A percentile compares a stretch with the other conserved stretches of the same genome.
Conservation (phyloP, 108 stramenopile species). For the Pelagomonas calceolata region DNA sequence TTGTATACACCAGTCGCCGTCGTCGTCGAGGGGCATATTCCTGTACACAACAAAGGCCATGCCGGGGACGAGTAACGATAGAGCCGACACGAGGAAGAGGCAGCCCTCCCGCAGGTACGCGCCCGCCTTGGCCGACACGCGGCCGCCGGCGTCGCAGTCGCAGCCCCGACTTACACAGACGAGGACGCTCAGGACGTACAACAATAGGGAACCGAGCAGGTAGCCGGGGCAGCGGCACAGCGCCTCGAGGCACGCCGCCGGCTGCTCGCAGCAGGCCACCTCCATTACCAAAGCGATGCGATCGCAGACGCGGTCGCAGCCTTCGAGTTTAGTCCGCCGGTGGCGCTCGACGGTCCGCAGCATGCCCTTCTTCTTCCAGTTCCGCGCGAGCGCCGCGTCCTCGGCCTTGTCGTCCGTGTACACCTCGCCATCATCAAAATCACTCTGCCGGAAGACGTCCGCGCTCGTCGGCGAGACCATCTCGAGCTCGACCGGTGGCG, state of each 20-base stretch:
- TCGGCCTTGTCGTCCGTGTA: not conserved
- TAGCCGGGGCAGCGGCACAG: no score
- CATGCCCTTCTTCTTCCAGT: not conserved
- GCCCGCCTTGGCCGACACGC: no score
- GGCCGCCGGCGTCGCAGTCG: no score
- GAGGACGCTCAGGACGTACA: no score
- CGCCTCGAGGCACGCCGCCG: not conserved
- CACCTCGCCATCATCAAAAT: not conserved
- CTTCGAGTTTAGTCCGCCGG: not conserved
- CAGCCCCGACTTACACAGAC: no score
- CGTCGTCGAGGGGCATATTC: not conserved
- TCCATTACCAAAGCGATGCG: not conserved
- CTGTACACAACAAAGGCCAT: not conserved
- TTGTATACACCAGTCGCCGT: constrained; percentile 1
- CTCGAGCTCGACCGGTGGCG: not conserved
- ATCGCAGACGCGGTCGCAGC: not conserved
- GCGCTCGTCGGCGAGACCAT: not conserved
- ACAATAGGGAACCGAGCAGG: no score
- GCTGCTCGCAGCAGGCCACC: not conserved
- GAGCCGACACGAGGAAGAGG: not conserved
- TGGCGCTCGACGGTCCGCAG: not conserved
- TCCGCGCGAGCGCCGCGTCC: not conserved
- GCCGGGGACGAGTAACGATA: not conserved
- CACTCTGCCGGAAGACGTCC: not conserved
- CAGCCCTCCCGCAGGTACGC: not conserved